Evolutionary conservation across 768 basidiomycete genomes (phyloP).

Genomic region (Lyophyllum decastes): DNA sequence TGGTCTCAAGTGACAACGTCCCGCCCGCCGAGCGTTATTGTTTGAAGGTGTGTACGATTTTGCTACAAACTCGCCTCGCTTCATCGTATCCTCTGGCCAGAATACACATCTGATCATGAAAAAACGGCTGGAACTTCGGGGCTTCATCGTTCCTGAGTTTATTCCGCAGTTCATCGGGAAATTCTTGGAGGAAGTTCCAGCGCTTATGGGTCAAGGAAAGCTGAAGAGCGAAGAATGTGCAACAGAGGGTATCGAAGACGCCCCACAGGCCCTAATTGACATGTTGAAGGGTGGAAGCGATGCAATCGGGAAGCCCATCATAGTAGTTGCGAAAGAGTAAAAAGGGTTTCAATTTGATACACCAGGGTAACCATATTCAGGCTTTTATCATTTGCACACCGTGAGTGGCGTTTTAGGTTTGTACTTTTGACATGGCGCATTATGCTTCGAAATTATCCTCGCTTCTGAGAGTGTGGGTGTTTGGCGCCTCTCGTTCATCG

Average conservation of each 20-base stretch:
- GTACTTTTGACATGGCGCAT: too few species aligned
- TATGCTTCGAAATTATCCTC: too few species aligned
- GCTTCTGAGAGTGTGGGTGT: too few species aligned
- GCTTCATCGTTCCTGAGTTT: conserved; percentile 38
- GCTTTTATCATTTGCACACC: too few species aligned
- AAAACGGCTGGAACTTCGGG: conserved; percentile 44
- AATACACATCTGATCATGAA: conserved; percentile 40
- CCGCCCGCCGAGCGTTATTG: conserved; percentile 8
- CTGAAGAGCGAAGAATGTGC: conserved; percentile 40
- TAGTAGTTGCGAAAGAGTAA: conserved; percentile 6
- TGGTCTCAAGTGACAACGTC: conserved; percentile 3
- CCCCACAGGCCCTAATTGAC: conserved; percentile 28
- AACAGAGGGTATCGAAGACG: conserved; percentile 36
- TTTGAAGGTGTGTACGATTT: conserved; percentile 8
- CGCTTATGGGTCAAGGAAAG: conserved; percentile 36
- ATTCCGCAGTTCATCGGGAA: conserved; percentile 30
- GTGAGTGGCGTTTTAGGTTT: too few species aligned
- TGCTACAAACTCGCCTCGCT: neutral
- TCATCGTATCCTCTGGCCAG: conserved; percentile 14
- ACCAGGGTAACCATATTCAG: too few species aligned
- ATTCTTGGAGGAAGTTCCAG: conserved; percentile 40
- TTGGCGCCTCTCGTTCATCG: too few species aligned
- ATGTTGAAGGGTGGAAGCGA: conserved; percentile 5
- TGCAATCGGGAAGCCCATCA: conserved; percentile 9
- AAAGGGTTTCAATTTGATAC: too few species aligned